Conservation (phyloP, 306 rosid species). For the Corylus americana region DNA sequence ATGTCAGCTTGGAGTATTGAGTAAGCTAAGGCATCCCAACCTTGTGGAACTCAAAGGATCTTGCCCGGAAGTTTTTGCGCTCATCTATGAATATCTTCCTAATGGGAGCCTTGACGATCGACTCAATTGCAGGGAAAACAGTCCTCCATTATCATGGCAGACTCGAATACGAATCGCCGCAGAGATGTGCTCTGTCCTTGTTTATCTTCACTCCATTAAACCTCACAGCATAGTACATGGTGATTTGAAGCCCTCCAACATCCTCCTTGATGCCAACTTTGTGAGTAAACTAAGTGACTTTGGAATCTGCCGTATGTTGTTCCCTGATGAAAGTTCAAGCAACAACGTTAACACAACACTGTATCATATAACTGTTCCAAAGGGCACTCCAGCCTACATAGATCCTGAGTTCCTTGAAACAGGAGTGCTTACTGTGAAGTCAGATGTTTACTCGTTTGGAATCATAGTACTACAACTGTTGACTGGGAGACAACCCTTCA, state of each 20-base stretch:
- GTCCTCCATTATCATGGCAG: constrained; percentile 58
- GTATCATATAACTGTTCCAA: constrained; percentile 40
- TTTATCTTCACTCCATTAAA: constrained; percentile 52
- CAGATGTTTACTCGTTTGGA: constrained; percentile 61
- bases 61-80: constrained; percentile 50
- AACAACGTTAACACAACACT: constrained; percentile 24
- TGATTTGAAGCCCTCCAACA: constrained; percentile 54
- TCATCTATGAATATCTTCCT: constrained; percentile 54
- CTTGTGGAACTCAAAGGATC: constrained; percentile 52
- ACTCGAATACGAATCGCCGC: constrained; percentile 46
- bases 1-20: constrained; percentile 52
- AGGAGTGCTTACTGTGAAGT: constrained; percentile 51
- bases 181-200: constrained; percentile 56
- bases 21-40: constrained; percentile 53
- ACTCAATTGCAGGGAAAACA: constrained; percentile 46
- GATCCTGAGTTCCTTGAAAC: constrained; percentile 51
- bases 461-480: constrained; percentile 41
- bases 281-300: constrained; percentile 59
- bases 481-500: constrained; percentile 43
- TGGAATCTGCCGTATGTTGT: constrained; percentile 48
- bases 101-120: constrained; percentile 61
- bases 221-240: constrained; percentile 54
- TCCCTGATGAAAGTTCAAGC: constrained; percentile 26
- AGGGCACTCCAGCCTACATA: constrained; percentile 45
- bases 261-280: constrained; percentile 46